Conservation (phyloP, 306 rosid genomes). For the Morella rubra region DNA sequence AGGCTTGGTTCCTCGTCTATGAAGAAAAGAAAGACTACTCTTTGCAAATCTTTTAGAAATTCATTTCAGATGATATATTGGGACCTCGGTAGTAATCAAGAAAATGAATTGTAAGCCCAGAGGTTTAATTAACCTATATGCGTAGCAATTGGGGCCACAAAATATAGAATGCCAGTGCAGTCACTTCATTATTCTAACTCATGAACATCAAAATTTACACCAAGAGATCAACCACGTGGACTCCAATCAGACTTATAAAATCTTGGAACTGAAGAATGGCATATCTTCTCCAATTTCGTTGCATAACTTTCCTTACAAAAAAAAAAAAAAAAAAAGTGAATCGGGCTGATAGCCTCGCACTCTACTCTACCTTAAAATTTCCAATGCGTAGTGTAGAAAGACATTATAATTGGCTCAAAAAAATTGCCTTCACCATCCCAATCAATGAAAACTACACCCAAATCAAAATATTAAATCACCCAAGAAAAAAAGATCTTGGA, state of each 20-base stretch:
- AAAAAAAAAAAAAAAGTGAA: neutral
- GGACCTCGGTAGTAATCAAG: neutral
- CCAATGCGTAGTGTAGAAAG: conserved; percentile 5
- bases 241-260: neutral
- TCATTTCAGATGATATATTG: neutral
- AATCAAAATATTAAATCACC: neutral
- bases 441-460: neutral
- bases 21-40: neutral
- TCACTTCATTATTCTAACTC: neutral
- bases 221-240: neutral
- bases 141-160: neutral
- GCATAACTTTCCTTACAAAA: neutral
- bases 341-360: too few species aligned
- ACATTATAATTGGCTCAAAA: neutral
- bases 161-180: neutral
- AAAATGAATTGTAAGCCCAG: neutral
- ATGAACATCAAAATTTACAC: neutral
- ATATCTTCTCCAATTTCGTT: neutral
- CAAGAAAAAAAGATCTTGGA: neutral
- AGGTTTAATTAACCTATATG: neutral
- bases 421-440: neutral
- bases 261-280: neutral
- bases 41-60: neutral
- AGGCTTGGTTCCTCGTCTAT: neutral
- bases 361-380: conserved; percentile 24